Conservation (phyloP, 2,329 filamentous ascomycete genomes). For the Rhexocercosporidium sp. region DNA sequence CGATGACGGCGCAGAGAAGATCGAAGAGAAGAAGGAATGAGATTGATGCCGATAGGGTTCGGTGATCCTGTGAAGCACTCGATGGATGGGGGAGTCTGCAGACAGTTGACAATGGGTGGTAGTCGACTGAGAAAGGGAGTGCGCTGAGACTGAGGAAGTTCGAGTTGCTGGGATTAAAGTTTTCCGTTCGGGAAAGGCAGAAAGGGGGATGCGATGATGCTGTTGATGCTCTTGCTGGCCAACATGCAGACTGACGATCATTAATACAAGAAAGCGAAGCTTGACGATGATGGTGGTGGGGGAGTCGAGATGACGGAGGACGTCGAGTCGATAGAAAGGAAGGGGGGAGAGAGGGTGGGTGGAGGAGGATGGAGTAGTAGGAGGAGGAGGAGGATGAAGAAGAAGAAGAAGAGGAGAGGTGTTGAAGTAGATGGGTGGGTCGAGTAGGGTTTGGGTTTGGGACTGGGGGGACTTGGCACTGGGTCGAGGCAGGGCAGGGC, state of each 20-base stretch:
- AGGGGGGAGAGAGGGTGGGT: constrained; percentile 11
- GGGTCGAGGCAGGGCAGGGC: no score
- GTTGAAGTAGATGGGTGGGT: neutral
- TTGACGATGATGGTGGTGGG: neutral
- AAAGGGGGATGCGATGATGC: constrained; percentile 2
- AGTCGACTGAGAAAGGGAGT: neutral
- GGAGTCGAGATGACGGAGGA: constrained; percentile 10
- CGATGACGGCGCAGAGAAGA: constrained; percentile 33
- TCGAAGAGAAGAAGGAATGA: constrained; percentile 33
- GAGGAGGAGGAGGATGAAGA: constrained; percentile 3
- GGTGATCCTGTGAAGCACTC: constrained; percentile 39
- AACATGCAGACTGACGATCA: constrained; percentile 33
- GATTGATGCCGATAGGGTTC: constrained; percentile 39
- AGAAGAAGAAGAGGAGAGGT: no score
- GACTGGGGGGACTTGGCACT: no score
- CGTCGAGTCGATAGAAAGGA: constrained; percentile 3
- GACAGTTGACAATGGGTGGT: constrained; percentile 15
- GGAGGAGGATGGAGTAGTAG: neutral
- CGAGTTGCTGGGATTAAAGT: constrained; percentile 31
- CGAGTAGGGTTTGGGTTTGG: neutral
- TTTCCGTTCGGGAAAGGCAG: constrained; percentile 14
- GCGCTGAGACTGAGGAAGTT: constrained; percentile 16
- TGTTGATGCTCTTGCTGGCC: constrained; percentile 9
- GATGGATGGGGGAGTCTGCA: constrained; percentile 21
- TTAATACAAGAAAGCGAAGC: constrained; percentile 30